Conservation (phyloP, 441 rosid species). For the Cnidoscolus chayamansa region DNA sequence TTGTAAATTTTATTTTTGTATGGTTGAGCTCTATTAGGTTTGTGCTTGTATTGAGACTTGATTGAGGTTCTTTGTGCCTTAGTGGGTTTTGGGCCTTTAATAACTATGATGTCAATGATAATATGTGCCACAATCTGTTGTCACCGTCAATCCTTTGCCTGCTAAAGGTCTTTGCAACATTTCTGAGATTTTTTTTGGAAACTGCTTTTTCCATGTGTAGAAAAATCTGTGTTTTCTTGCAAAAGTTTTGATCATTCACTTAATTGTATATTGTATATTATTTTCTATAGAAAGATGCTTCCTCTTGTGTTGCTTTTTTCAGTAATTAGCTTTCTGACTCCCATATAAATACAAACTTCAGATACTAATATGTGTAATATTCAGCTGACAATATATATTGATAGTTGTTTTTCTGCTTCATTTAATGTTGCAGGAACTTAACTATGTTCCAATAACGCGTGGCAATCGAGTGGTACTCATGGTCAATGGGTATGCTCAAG, state of each 20-base stretch:
- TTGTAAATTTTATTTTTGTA: no score
- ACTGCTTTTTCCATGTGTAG: neutral
- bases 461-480: slow-evolving; percentile 93
- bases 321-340: neutral
- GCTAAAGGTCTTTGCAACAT: neutral
- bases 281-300: neutral
- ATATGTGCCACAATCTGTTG: neutral
- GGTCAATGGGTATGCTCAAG: slow-evolving; percentile 78
- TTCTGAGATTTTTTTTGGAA: neutral
- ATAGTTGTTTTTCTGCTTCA: slow-evolving; percentile 9
- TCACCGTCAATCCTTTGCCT: neutral
- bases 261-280: neutral
- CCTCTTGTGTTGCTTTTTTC: neutral
- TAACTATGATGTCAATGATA: neutral
- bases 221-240: neutral
- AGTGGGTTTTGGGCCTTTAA: no score
- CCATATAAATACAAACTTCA: slow-evolving; percentile 5
- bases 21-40: no score
- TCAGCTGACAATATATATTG: slow-evolving; percentile 7
- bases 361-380: neutral
- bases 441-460: slow-evolving; percentile 87
- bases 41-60: no score
- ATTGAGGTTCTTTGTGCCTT: no score
- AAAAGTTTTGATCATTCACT: neutral
- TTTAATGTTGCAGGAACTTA: slow-evolving; percentile 72